phyloP scores from a whole-genome alignment of 495 filamentous ascomycete species.

The Hyphodiscus hymeniophilus region DNA sequence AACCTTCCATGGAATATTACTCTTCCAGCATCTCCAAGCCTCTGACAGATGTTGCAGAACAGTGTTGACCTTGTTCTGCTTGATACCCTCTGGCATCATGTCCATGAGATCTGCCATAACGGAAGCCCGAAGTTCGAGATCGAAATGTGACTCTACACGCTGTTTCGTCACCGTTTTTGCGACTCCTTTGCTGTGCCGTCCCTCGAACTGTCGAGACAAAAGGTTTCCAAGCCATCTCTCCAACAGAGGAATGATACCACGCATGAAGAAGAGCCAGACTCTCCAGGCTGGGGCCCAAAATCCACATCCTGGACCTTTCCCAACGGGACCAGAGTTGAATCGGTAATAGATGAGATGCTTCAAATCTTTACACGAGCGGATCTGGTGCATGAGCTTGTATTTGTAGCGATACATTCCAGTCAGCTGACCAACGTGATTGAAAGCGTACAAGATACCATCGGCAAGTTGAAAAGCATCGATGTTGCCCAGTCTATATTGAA shows the following conservation, averaged over 20 bases:
- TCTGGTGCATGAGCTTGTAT: slow-evolving; percentile 99
- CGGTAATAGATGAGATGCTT: slow-evolving; percentile 99
- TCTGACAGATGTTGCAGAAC: slow-evolving; percentile 96
- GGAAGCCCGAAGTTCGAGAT: slow-evolving; percentile 92
- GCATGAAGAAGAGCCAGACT: slow-evolving; percentile 99
- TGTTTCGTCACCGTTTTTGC: slow-evolving; percentile 99
- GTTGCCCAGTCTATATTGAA: slow-evolving; percentile 95
- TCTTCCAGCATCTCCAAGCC: slow-evolving; percentile 99
- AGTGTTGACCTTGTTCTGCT: slow-evolving; percentile 98
- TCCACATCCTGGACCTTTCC: slow-evolving; percentile 95
- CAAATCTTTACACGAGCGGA: slow-evolving; percentile 96
- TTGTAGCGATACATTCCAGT: slow-evolving; percentile 99
- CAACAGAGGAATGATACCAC: slow-evolving; percentile 92
- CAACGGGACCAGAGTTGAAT: slow-evolving; percentile 96
- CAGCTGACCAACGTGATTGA: slow-evolving; percentile 98
- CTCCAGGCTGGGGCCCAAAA: slow-evolving; percentile 99
- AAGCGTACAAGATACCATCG: slow-evolving; percentile 96
- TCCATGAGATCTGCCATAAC: slow-evolving; percentile 99
- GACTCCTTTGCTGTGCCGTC: slow-evolving; percentile 97
- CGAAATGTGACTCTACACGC: slow-evolving; percentile 97
- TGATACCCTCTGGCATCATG: slow-evolving; percentile 99
- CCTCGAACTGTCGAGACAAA: slow-evolving; percentile 95
- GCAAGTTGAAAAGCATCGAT: slow-evolving; percentile 99
- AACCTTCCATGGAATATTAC: slow-evolving; percentile 99
- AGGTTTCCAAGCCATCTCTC: slow-evolving; percentile 98